Evolutionary conservation across 23 red algal species (phyloP).

Genomic region (Gracilariopsis chorda): DNA sequence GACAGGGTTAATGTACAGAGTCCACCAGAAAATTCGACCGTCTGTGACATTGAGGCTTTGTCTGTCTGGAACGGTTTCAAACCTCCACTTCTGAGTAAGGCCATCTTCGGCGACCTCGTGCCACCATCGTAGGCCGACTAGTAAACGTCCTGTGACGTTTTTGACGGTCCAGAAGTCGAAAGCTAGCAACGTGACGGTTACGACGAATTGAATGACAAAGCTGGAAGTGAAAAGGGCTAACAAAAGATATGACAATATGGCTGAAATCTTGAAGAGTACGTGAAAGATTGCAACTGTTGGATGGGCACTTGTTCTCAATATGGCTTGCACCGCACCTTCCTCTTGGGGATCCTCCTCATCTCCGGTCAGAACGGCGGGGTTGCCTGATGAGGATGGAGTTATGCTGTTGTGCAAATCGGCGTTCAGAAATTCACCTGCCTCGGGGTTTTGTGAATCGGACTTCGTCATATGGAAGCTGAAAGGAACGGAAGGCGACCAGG

Average conservation of each 20-base stretch:
- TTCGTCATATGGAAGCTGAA: not conserved
- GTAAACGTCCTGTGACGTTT: conserved; percentile 85
- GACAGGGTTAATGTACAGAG: conserved; percentile 81
- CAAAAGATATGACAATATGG: conserved; percentile 77
- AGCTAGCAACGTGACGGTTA: conserved; percentile 90
- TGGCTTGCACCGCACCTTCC: conserved; percentile 57
- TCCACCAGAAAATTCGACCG: conserved; percentile 97
- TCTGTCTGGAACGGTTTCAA: conserved; percentile 76
- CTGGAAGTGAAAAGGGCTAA: conserved; percentile 77
- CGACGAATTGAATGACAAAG: conserved; percentile 97
- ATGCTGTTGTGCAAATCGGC: conserved; percentile 43
- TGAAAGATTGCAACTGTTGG: conserved; percentile 77
- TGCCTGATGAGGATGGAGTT: not conserved
- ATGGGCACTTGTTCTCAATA: conserved; percentile 69
- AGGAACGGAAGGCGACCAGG: not conserved
- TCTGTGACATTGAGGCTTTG: conserved; percentile 72
- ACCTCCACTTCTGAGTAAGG: conserved; percentile 77
- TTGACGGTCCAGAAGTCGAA: conserved; percentile 99
- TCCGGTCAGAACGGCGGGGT: conserved; percentile 9
- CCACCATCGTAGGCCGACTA: conserved; percentile 99
- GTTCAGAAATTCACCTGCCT: conserved; percentile 53
- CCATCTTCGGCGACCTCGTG: conserved; percentile 90
- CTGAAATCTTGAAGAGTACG: conserved; percentile 80
- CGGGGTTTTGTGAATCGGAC: not conserved
- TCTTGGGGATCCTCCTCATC: conserved; percentile 43